Evolutionary conservation across 345 rosid species (phyloP), one percentile per base, ranked within the genome.

Genomic region (Corchorus olitorius): DNA sequence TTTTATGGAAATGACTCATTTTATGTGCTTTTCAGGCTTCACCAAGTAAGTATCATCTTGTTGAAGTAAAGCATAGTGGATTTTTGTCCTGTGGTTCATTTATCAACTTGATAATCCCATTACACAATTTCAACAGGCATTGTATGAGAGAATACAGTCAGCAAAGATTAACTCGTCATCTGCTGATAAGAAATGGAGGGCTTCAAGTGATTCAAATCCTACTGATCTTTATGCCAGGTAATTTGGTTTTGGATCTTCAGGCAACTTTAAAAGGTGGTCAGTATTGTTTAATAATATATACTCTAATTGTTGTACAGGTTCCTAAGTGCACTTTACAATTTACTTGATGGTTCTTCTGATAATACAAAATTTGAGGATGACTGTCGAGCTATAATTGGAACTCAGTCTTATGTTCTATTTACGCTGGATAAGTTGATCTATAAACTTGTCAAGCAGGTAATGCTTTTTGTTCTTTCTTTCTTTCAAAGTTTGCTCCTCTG

Each of bases 1-100:
- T 97, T 97, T 82, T 97, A 94, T 77, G 99, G 98, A 75, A 94
- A 94, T 75, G 98, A 97, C 85, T 94, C 97, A 39, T 94, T 89
- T 80, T 94, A 94, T 70, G 94, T 94, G 76, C 92, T 94, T 73
- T 90, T 94, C 69, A 88, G 98, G 87, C 99, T 97, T 85, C 99
- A 97, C 82, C 99, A 87, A 81, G 99, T 97, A 88, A 87, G 86
- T 78, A 46, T 41, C 27, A 48, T 70, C 59, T 65, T 46, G 19
- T 48, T 43, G 35, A 64, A 19, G 27, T 22, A 72, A 45, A 37
- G 45, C 75, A 60, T 63, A 65, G 8, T 6, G 27, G 59, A 77
- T 72, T 49, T 65, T 56, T 37, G 19, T 9, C 46, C 13, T 63
- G 11, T 75, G 48, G 39, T 75, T 41, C 33, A 54, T 78, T 65